phyloP scores from a whole-genome alignment of 208 protist genomes.

The Acanthamoeba pearcei region DNA sequence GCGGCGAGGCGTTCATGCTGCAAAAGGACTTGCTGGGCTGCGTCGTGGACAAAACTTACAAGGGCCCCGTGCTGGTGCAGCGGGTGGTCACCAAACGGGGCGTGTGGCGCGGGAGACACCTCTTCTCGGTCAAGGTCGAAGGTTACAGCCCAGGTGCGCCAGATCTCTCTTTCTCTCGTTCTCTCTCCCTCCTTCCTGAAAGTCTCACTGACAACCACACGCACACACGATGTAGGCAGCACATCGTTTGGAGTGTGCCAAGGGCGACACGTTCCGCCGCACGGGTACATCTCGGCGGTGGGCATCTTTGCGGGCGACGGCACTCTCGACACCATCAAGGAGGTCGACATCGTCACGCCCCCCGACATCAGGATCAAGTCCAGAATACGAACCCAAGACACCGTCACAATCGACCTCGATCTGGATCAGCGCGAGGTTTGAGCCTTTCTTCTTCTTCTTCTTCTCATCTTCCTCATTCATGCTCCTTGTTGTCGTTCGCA shows the following conservation, averaged over 20 bases:
- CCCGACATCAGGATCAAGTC: background rate
- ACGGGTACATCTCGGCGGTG: background rate
- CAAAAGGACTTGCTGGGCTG: constrained; percentile 15
- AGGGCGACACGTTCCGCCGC: constrained; percentile 1
- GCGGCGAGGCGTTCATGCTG: constrained; percentile 1
- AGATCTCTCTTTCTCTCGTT: background rate
- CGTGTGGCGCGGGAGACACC: constrained; percentile 21
- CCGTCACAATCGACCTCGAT: background rate
- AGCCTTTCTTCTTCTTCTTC: background rate
- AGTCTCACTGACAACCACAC: too few species aligned
- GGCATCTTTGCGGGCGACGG: constrained; percentile 20
- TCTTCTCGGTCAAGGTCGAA: constrained; percentile 23
- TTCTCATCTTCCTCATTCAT: too few species aligned
- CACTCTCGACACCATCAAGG: constrained; percentile 8
- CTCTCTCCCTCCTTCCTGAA: background rate
- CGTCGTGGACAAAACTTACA: background rate
- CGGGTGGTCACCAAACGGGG: constrained; percentile 18
- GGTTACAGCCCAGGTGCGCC: background rate
- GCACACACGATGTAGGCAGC: background rate
- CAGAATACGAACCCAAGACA: background rate
- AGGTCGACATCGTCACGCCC: background rate
- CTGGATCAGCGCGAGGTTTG: background rate
- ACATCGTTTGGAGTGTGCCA: constrained; percentile 17
- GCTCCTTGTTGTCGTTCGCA: background rate
- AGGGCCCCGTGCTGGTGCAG: constrained; percentile 33